A percentile compares a stretch with the other conserved stretches of the same genome.
These are phyloP conservation scores for Teunomyces funiuensis DNA, from an alignment of 805 yeast species.

Conservation along the genomic window DNA sequence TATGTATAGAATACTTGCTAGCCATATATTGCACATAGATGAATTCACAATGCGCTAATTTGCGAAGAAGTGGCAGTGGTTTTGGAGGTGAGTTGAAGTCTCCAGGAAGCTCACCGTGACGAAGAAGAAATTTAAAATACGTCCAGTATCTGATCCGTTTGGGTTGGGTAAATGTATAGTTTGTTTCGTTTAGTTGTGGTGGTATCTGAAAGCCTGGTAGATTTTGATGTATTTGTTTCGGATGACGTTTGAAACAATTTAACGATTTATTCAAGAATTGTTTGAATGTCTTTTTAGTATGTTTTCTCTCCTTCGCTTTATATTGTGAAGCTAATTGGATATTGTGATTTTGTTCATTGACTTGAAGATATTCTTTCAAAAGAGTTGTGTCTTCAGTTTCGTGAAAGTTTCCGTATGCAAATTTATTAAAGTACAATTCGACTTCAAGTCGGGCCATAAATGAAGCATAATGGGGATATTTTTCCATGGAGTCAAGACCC, in stretches of 20 bases:
- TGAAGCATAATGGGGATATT: neutral
- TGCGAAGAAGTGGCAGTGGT: neutral
- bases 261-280: too few relatives aligned
- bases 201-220: too few relatives aligned
- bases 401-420: neutral
- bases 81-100: neutral
- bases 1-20: slow-evolving; percentile 1
- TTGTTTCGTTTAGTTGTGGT: neutral
- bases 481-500: too few relatives aligned
- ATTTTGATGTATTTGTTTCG: too few relatives aligned
- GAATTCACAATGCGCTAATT: neutral
- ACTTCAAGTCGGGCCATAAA: neutral
- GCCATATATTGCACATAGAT: neutral
- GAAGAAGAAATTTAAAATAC: slow-evolving; percentile 2
- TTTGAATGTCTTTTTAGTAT: neutral
- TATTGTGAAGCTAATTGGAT: neutral
- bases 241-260: too few relatives aligned
- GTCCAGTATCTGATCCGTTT: neutral
- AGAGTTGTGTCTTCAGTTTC: neutral
- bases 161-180: neutral
- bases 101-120: neutral
- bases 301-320: neutral
- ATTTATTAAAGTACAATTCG: neutral
- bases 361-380: neutral
- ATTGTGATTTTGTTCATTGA: neutral